Evolutionary conservation across 2,329 filamentous ascomycete genomes (phyloP).

Genomic region (Cercospora zeae-maydis): DNA sequence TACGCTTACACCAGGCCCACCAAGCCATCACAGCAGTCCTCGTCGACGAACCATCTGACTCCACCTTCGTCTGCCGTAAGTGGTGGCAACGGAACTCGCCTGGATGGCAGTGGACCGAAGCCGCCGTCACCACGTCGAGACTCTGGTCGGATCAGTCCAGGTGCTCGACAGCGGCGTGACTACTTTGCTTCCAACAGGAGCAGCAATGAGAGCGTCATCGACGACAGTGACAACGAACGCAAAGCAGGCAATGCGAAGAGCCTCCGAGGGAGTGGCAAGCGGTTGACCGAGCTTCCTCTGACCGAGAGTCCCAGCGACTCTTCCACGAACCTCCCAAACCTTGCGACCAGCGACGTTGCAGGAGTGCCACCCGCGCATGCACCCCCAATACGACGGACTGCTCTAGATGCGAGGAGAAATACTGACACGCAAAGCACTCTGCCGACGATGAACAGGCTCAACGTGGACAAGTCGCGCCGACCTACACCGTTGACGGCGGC

Average conservation of each 20-base stretch:
- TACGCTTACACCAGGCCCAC: slow-evolving; percentile 44
- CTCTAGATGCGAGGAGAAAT: slow-evolving; percentile 31
- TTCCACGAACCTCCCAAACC: slow-evolving; percentile 14
- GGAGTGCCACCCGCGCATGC: slow-evolving; percentile 14
- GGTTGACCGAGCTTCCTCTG: slow-evolving; percentile 15
- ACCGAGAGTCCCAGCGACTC: slow-evolving; percentile 5
- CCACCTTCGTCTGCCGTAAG: slow-evolving; percentile 32
- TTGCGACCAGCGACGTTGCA: slow-evolving; percentile 29
- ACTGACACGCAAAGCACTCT: slow-evolving; percentile 29
- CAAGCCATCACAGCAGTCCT: slow-evolving; percentile 33
- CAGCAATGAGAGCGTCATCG: slow-evolving; percentile 27
- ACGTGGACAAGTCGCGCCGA: slow-evolving; percentile 26
- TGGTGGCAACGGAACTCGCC: slow-evolving; percentile 1
- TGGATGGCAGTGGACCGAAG: slow-evolving; percentile 13
- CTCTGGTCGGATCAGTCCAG: slow-evolving; percentile 26
- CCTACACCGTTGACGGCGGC: slow-evolving; percentile 29
- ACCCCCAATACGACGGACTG: slow-evolving; percentile 22
- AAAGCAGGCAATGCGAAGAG: background rate
- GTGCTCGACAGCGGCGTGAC: slow-evolving; percentile 24
- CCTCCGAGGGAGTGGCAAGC: slow-evolving; percentile 12
- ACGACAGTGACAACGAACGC: slow-evolving; percentile 27
- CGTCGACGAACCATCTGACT: slow-evolving; percentile 43
- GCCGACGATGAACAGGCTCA: slow-evolving; percentile 24
- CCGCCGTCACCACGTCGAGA: slow-evolving; percentile 29
- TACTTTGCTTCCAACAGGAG: slow-evolving; percentile 24